Percentiles rank a stretch among this genome's conserved stretches.
Evolutionary conservation across 306 rosid species (phyloP).

Genomic region (Echinosophora koreensis): DNA sequence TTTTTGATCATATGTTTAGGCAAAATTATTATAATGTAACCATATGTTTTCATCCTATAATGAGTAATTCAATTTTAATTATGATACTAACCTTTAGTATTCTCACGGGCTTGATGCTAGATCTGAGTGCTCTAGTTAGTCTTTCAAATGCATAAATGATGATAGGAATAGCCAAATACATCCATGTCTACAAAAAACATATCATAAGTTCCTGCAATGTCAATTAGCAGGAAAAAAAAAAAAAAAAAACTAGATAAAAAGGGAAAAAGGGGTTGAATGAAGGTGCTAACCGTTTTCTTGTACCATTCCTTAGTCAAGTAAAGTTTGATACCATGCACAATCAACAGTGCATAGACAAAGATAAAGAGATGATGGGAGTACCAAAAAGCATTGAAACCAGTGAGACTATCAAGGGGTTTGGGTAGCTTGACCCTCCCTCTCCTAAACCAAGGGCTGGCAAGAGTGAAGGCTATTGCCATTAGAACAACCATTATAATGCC

Average conservation of each 20-base stretch:
- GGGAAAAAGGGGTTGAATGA: slow-evolving; percentile 11
- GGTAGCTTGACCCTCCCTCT: slow-evolving; percentile 60
- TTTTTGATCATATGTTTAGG: neutral
- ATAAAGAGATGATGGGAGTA: slow-evolving; percentile 77
- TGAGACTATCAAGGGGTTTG: slow-evolving; percentile 55
- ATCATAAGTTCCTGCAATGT: slow-evolving; percentile 16
- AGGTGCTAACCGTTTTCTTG: slow-evolving; percentile 70
- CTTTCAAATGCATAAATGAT: slow-evolving; percentile 56
- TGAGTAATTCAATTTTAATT: slow-evolving; percentile 8
- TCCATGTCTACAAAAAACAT: slow-evolving; percentile 60
- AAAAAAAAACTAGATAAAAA: neutral
- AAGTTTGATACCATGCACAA: slow-evolving; percentile 68
- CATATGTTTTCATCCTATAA: slow-evolving; percentile 13
- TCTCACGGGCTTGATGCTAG: slow-evolving; percentile 58
- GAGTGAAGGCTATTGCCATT: slow-evolving; percentile 65
- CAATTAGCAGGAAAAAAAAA: neutral
- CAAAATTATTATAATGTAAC: slow-evolving; percentile 1
- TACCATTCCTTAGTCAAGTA: slow-evolving; percentile 66
- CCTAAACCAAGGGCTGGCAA: slow-evolving; percentile 64
- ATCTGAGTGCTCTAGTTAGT: slow-evolving; percentile 57
- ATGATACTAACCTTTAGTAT: slow-evolving; percentile 52
- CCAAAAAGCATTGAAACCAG: slow-evolving; percentile 83
- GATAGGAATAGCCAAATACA: slow-evolving; percentile 62
- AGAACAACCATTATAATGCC: slow-evolving; percentile 63
- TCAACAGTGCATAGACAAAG: slow-evolving; percentile 62